Base-by-base conservation (phyloP, 768 basidiomycete genomes). In the Filobasidium wieringae region DNA sequence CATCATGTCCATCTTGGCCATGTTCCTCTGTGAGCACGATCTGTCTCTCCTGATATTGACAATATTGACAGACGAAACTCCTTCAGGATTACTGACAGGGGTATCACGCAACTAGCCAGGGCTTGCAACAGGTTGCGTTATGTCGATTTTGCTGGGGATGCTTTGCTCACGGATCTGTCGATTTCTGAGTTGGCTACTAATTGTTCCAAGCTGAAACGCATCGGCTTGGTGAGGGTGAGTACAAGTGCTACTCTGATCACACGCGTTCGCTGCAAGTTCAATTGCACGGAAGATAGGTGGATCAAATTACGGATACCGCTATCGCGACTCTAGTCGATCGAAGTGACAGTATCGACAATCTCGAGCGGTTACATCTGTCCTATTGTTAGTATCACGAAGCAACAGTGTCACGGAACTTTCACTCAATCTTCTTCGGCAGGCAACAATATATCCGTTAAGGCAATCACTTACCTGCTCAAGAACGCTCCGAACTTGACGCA, bases 1-100 rank as follows among this genome's bases (percentile, higher is more conserved):
- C 95, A 97, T 71, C 89, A 93, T 70, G 80, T 99, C 32, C 95
- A 99, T 72, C 79, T 97, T 37, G 95, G 91, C 7, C 93, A 99
- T 76, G 87, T 88, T 4, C 58, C 63, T 14, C 55, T 58, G 78
- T 78, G 58, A 63, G 77, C n/a, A 14, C 17, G 53, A 4, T 7
- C 40, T 52, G 26, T 40, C 50, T 17, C 2, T 12, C 15, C 5
- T 34, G 31, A 22, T 19, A 15, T 30, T 7, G 78, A 78, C 24
- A n/a, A 4, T 22, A 2, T 27, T 47, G 43, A 47, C 4, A 19
- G 43, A 26, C 14, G 7, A 22, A 22, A 22, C 2, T 19, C 19
- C 19, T 24, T 9, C 63, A 84, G 83, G 65, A 90, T 97, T 62
- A 93, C 90, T 7, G 95, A 99, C 72, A 80, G 80, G 37, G 88